Percentiles rank a stretch among this genome's conserved stretches.
phyloP scores from a whole-genome alignment of 148 eudicot species.

The Diospyros lotus region DNA sequence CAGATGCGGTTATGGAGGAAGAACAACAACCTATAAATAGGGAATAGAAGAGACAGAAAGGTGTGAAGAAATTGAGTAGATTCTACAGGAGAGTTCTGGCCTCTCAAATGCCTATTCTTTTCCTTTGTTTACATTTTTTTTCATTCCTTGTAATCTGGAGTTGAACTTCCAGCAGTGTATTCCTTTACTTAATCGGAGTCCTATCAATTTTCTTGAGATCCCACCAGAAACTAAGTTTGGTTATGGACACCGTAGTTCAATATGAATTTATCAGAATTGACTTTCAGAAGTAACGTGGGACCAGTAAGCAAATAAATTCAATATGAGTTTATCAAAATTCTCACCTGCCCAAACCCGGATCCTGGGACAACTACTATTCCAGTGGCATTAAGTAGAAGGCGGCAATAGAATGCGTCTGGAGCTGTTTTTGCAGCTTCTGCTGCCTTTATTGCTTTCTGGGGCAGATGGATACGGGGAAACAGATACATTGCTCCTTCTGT shows the following conservation, averaged over 20 bases:
- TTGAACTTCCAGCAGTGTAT: too few relatives aligned
- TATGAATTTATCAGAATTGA: not conserved
- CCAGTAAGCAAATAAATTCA: not conserved
- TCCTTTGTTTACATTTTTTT: too few relatives aligned
- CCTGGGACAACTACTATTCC: slow-evolving; percentile 92
- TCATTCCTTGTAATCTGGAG: too few relatives aligned
- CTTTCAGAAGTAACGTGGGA: not conserved
- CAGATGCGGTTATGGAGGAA: too few relatives aligned
- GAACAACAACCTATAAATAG: too few relatives aligned
- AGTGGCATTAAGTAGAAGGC: slow-evolving; percentile 63
- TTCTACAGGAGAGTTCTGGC: too few relatives aligned
- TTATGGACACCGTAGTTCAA: not conserved
- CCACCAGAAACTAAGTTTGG: not conserved
- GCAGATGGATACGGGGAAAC: slow-evolving; percentile 67
- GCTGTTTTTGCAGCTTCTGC: slow-evolving; percentile 66
- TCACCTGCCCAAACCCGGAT: slow-evolving; percentile 90
- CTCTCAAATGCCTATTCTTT: too few relatives aligned
- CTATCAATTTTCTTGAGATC: too few relatives aligned
- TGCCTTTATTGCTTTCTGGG: slow-evolving; percentile 73
- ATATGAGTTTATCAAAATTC: slow-evolving; percentile 1
- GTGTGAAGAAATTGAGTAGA: too few relatives aligned
- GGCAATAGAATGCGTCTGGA: slow-evolving; percentile 82
- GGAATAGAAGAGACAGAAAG: too few relatives aligned
- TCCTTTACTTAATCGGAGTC: too few relatives aligned
- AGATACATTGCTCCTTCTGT: slow-evolving; percentile 99